Evolutionary conservation across 2,329 filamentous ascomycete species (phyloP), one percentile per base, ranked within the genome.

Genomic region (Colletotrichum camelliae): DNA sequence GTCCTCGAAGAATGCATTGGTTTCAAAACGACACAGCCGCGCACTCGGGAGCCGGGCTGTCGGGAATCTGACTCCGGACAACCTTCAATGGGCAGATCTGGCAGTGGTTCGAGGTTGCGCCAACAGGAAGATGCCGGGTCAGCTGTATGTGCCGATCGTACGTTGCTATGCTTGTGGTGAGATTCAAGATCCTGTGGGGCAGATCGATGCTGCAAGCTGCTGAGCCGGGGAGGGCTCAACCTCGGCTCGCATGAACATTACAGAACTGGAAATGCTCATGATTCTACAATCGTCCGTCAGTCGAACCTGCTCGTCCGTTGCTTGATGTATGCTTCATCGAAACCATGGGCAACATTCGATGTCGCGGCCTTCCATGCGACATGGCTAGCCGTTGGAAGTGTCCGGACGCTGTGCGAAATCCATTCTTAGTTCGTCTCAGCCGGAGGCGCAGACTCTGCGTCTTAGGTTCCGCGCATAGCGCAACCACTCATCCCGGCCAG

Each of bases 141-240:
- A 43, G 7, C 29, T 33, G 24, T 43, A 24, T 33, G 37, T 72
- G 68, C 55, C 67, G 68, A 72, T 72, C 39, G 72, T 72, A 67
- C 29, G 52, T 72, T 72, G 31, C 68, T 39, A 35, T 67, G 52
- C 58, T 43, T 61, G 52, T 31, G 33, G 37, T 62, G 31, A 57
- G 61, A 67, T 75, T 27, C 33, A 43, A 52, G 67, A 75, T 72
- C 27, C 18, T 72, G 72, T 71, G 68, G 57, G 62, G 57, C 69
- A 64, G 39, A 29, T 68, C 43, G 55, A 67, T 72, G 73, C 72
- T 67, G 69, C 69, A 27, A 39, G 33, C 64, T 39, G 27, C 13
- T 43, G 35, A 29, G 52, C 35, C 7, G 52, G 24, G 62, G 16
- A 35, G 43, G 21, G 15, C 21, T 75, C 55, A 64, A 37, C 70